Percentiles rank a stretch among this genome's conserved stretches.
These are phyloP conservation scores for Clohesyomyces aquaticus DNA, from an alignment of 495 filamentous ascomycete species.

Conservation along the genomic window DNA sequence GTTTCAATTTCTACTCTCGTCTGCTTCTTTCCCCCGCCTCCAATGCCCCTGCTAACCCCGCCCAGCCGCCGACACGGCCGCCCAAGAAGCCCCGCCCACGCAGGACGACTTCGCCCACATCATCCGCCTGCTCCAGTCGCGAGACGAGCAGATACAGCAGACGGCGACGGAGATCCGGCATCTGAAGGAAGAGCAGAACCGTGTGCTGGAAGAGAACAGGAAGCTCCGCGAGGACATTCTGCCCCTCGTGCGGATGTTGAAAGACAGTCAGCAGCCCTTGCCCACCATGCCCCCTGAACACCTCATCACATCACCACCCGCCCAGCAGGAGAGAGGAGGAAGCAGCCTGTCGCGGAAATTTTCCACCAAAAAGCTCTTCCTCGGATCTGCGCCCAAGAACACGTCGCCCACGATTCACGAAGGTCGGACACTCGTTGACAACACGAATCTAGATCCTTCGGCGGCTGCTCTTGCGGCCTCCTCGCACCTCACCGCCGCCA, in stretches of 20 bases:
- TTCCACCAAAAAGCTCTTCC: constrained; percentile 88
- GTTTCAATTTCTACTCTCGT: constrained; percentile 32
- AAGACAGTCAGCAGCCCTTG: constrained; percentile 86
- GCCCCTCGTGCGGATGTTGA: constrained; percentile 84
- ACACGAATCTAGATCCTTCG: constrained; percentile 60
- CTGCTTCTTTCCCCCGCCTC: not conserved
- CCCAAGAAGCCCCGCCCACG: constrained; percentile 80
- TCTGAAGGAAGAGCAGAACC: constrained; percentile 55
- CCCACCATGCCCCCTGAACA: constrained; percentile 61
- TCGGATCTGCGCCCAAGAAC: constrained; percentile 79
- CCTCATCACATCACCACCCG: constrained; percentile 49
- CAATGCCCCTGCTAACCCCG: constrained; percentile 23
- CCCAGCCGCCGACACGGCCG: constrained; percentile 84
- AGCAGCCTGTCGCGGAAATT: constrained; percentile 74
- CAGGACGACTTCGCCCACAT: constrained; percentile 88
- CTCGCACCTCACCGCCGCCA: constrained; percentile 70
- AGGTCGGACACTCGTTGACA: constrained; percentile 57
- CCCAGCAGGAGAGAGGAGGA: constrained; percentile 45
- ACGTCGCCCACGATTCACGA: constrained; percentile 72
- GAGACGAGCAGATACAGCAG: constrained; percentile 82
- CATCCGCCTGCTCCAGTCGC: constrained; percentile 79
- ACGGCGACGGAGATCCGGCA: constrained; percentile 79
- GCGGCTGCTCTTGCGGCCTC: constrained; percentile 72
- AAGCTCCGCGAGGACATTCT: constrained; percentile 75
- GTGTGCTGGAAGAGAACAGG: constrained; percentile 74